Evolutionary conservation across 768 basidiomycete genomes (phyloP), one percentile per base, ranked within the genome.

Genomic region (Phanerochaete sordida): DNA sequence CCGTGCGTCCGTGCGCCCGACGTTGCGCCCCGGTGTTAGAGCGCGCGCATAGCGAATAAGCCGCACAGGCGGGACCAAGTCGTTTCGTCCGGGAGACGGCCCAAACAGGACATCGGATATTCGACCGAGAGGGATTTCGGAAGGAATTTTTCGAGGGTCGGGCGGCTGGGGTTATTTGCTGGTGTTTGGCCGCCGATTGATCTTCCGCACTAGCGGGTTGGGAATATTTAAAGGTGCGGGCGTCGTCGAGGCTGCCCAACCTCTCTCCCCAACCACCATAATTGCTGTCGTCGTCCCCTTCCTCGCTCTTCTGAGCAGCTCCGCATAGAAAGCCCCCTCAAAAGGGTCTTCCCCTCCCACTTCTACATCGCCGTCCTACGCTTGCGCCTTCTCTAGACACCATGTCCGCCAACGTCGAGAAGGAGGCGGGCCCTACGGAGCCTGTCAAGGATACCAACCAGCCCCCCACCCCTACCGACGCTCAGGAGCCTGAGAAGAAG

Each of bases 351-450:
- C 57, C 63, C 68, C 65, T 62, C 35, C 64, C 57, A 65, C 68
- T 67, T 65, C 19, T 43, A 63, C 62, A 64, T 58, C 59, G 65
- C 62, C n/a, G 59, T 61, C 61, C 26, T 43, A 57, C 24, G 58
- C 50, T 64, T 60, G 31, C 50, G 28, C 56, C 56, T 62, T 68
- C 68, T 67, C 56, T 47, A 58, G 33, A 55, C 63, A n/a, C n/a
- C n/a, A 75, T 75, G 74, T 75, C 74, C 24, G 73, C 81, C 62
- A 79, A 72, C 72, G 76, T 77, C 66, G 83, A 84, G 78, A 88
- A 88, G 81, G 87, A 83, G 78, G 84, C 85, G 43, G 85, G 84
- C 64, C 81, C 84, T 21, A 65, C 66, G 37, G 65, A 68, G 65
- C 68, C 68, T 48, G 67, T 77, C 69, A 78, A 80, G 69, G 77